phyloP scores from a whole-genome alignment of 164 flowering plant genomes.

The Tinospora cordifolia region DNA sequence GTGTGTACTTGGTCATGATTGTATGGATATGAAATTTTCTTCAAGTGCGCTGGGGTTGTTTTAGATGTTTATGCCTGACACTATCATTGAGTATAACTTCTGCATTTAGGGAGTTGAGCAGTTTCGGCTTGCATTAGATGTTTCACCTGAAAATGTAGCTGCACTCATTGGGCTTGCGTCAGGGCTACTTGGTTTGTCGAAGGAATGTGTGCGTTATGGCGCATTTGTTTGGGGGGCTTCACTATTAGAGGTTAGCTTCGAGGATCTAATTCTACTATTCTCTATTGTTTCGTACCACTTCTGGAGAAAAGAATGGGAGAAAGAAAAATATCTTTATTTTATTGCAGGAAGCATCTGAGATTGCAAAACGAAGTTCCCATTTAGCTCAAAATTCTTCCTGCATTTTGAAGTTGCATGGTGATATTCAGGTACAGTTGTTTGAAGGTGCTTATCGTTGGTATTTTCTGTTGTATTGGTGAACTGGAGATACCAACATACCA shows the following conservation, averaged over 20 bases:
- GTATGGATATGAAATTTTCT: background rate
- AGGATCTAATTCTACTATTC: background rate
- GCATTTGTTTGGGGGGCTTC: slow-evolving; percentile 84
- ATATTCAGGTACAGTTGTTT: slow-evolving; percentile 44
- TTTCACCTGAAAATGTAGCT: slow-evolving; percentile 57
- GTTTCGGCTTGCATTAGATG: slow-evolving; percentile 58
- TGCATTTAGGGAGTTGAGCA: slow-evolving; percentile 64
- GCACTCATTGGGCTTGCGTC: slow-evolving; percentile 86
- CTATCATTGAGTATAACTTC: slow-evolving; percentile 4
- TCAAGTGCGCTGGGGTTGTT: background rate
- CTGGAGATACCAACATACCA: no score
- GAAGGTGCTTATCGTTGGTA: background rate
- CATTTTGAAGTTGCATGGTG: slow-evolving; percentile 70
- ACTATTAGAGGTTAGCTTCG: slow-evolving; percentile 54
- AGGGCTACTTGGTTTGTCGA: slow-evolving; percentile 68
- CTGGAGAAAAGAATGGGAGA: background rate
- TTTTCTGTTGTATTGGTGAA: background rate
- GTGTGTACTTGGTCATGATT: background rate
- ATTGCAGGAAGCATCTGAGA: slow-evolving; percentile 56
- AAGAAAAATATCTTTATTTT: background rate
- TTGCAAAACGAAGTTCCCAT: slow-evolving; percentile 28
- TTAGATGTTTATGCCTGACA: background rate
- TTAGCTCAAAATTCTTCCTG: slow-evolving; percentile 42
- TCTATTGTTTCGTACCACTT: background rate
- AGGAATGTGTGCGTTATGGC: slow-evolving; percentile 63